Percentiles rank a stretch among this genome's conserved stretches.
Evolutionary conservation across 306 rosid genomes (phyloP).

Genomic region (Dryas octopetala): DNA sequence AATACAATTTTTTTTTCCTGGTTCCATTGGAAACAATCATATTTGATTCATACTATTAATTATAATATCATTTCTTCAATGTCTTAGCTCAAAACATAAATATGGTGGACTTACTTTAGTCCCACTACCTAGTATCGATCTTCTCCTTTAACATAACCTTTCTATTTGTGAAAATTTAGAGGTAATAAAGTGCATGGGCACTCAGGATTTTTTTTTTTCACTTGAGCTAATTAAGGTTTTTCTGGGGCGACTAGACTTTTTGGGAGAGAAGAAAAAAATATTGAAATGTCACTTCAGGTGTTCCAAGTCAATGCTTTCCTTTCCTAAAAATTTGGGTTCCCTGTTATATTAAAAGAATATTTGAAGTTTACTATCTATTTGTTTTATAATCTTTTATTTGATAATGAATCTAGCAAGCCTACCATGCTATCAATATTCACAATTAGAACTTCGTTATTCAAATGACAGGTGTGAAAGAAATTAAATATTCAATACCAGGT

Average conservation of each 20-base stretch:
- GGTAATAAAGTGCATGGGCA: too few relatives aligned
- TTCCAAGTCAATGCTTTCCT: background rate
- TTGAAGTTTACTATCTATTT: background rate
- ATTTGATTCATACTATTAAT: too few relatives aligned
- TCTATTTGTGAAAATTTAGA: too few relatives aligned
- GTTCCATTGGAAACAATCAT: too few relatives aligned
- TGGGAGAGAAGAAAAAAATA: background rate
- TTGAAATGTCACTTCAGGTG: background rate
- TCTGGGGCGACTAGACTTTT: background rate
- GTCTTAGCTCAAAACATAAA: too few relatives aligned
- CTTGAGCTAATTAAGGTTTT: background rate
- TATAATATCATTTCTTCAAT: too few relatives aligned
- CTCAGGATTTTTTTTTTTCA: background rate
- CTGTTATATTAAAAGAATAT: background rate
- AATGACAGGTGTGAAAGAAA: background rate
- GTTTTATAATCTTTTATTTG: too few relatives aligned
- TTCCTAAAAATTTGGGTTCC: background rate
- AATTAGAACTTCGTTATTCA: background rate
- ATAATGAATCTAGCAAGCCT: background rate
- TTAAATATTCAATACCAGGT: background rate
- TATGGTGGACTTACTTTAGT: too few relatives aligned
- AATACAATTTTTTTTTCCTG: too few relatives aligned
- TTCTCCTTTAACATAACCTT: too few relatives aligned
- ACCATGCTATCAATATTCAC: too few relatives aligned
- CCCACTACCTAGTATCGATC: too few relatives aligned